phyloP scores from a whole-genome alignment of 129 eudicot species.

The Pulicaria dysenterica region DNA sequence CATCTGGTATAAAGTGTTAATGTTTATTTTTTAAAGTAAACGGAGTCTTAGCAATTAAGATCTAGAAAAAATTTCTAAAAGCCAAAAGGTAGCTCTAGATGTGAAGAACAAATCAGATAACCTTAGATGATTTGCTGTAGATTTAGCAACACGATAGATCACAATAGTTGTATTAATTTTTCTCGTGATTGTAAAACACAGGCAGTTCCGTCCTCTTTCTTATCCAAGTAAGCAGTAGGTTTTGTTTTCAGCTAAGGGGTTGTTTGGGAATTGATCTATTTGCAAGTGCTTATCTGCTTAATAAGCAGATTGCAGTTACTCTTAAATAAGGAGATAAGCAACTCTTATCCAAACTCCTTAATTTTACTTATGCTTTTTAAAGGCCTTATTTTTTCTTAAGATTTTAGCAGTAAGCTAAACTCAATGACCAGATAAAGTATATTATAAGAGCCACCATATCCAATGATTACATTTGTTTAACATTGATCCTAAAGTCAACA shows the following conservation, averaged over 20 bases:
- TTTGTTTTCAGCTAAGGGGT: neutral
- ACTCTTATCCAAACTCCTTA: too few species aligned
- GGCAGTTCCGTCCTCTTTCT: neutral
- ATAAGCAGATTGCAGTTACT: too few species aligned
- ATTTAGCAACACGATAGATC: neutral
- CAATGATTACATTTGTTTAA: neutral
- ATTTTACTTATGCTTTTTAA: too few species aligned
- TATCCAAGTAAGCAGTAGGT: neutral
- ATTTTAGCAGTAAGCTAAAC: too few species aligned
- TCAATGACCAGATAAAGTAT: too few species aligned
- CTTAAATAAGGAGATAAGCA: too few species aligned
- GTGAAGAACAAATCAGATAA: neutral
- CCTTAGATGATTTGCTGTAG: slow-evolving; percentile 14
- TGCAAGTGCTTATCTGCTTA: too few species aligned
- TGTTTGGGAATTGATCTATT: too few species aligned
- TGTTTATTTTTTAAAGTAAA: neutral
- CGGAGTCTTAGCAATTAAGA: neutral
- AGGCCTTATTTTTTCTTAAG: too few species aligned
- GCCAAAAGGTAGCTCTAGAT: neutral
- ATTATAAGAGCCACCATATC: too few species aligned
- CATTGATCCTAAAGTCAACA: neutral
- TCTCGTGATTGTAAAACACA: neutral
- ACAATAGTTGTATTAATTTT: slow-evolving; percentile 4
- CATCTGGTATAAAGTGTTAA: neutral
- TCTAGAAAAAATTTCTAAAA: neutral